Base-by-base conservation (phyloP, 2,329 filamentous ascomycete species). In the Dothideomycetes sp. region DNA sequence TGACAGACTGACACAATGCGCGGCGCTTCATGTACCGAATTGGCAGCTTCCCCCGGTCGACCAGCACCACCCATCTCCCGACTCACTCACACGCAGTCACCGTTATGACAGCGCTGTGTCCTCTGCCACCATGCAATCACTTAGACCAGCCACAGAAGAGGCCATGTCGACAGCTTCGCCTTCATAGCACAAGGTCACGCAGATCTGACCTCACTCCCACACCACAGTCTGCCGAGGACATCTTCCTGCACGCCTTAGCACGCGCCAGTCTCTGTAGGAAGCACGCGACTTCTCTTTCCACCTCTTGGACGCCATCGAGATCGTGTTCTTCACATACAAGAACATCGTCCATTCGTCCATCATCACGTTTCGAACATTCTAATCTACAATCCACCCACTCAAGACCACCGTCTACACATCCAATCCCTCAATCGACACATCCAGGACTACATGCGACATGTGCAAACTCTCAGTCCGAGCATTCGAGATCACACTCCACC, bases 1-100 rank as follows among this genome's bases (percentile, higher is more conserved):
- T 41, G 38, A 19, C 18, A 24, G 29, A 37, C 36, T 62, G 61
- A 63, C 72, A 77, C 66, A 51, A 79, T 80, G 76, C 69, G 62
- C 65, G 64, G 58, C 63, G 55, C 70, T 72, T 72, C 73, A 80
- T 81, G 77, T 75, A 72, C 72, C 63, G 69, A 63, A 58, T 71
- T 64, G 67, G 66, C 63, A 64, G 64, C 62, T 65, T 69, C 60
- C 63, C 69, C 57, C 65, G 68, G 66, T 65, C 63, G 53, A 55
- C 60, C 50, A 58, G 61, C 58, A 37, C 41, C 24, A 31, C 15
- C 32, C 34, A 17, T 33, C 33, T 40, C 33, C 31, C 30, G 19
- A 36, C 33, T 31, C 16, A 32, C 16, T 29, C 32, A 15, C 32
- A 15, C 5, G 16, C 62, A 63, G 61, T 63, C 63, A 59, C 63